phyloP scores from a whole-genome alignment of 2,329 filamentous ascomycete genomes.

The Nannizziopsis barbatae region DNA sequence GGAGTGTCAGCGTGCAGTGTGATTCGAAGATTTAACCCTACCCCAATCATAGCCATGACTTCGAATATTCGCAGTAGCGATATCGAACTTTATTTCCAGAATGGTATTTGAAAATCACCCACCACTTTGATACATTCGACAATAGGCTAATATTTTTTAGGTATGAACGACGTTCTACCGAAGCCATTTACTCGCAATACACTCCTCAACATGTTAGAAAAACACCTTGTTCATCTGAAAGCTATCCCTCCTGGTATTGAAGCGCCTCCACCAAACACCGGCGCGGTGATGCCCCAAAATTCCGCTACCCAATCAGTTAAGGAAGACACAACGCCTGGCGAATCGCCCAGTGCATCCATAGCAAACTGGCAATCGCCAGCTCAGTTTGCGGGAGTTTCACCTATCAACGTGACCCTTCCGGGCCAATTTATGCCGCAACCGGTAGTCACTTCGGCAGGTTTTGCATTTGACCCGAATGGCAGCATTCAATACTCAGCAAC shows the following conservation, averaged over 20 bases:
- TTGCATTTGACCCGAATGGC: conserved; percentile 15
- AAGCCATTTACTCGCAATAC: conserved; percentile 92
- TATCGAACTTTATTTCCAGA: conserved; percentile 92
- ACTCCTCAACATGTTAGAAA: conserved; percentile 74
- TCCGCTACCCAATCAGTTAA: conserved; percentile 48
- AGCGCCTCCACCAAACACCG: conserved; percentile 31
- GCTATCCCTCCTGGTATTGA: conserved; percentile 51
- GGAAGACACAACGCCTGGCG: conserved; percentile 52
- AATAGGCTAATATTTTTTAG: conserved; percentile 36
- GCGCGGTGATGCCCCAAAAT: conserved; percentile 40
- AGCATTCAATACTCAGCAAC: conserved; percentile 15
- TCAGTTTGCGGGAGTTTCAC: conserved; percentile 47
- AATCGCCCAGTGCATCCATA: conserved; percentile 47
- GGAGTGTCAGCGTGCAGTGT: conserved; percentile 90
- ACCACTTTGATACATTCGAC: not conserved
- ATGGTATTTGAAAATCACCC: conserved; percentile 69
- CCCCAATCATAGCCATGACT: conserved; percentile 95
- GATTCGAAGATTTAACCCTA: conserved; percentile 73
- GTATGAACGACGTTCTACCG: conserved; percentile 94
- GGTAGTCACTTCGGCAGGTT: not conserved
- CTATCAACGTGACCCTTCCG: conserved; percentile 41
- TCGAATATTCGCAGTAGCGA: conserved; percentile 96
- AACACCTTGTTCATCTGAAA: conserved; percentile 74
- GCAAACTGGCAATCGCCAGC: conserved; percentile 55
- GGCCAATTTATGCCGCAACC: conserved; percentile 29